A percentile compares a stretch with the other conserved stretches of the same genome.
Conservation (phyloP, 2,329 filamentous ascomycete genomes). For the Lasiodiplodia hormozganensis region DNA sequence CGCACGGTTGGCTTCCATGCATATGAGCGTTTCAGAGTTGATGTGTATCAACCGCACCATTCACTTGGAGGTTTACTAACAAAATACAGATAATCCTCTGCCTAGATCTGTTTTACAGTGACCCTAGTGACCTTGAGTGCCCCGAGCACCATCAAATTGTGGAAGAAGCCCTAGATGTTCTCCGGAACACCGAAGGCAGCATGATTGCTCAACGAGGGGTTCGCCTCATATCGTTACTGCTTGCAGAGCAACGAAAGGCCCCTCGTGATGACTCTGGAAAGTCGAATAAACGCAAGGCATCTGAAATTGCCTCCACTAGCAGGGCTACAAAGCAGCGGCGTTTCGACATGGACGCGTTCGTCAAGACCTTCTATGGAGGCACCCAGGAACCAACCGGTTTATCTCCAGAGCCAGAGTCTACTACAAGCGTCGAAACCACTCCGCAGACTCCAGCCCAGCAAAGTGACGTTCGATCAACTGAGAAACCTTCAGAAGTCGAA, state of each 20-base stretch:
- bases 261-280: not conserved
- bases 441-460: not conserved
- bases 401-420: too few species aligned
- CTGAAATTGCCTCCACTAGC: not conserved
- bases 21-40: not conserved
- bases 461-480: too few species aligned
- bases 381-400: not conserved
- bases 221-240: conserved; percentile 45
- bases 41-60: not conserved
- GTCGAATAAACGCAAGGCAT: not conserved
- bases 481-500: not conserved
- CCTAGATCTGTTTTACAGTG: not conserved
- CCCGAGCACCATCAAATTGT: conserved; percentile 34
- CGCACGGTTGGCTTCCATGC: not conserved
- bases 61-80: not conserved
- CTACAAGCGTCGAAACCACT: not conserved
- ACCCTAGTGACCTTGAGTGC: not conserved
- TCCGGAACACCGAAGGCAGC: conserved; percentile 45
- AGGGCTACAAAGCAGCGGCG: not conserved
- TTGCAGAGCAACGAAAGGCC: conserved; percentile 29
- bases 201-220: conserved; percentile 49
- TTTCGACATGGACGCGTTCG: conserved; percentile 1
- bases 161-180: conserved; percentile 42
- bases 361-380: not conserved
- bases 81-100: conserved; percentile 1